A percentile compares a stretch with the other conserved stretches of the same genome.
phyloP scores from a whole-genome alignment of 2,329 filamentous ascomycete genomes.

The Penicillium psychrosexuale region DNA sequence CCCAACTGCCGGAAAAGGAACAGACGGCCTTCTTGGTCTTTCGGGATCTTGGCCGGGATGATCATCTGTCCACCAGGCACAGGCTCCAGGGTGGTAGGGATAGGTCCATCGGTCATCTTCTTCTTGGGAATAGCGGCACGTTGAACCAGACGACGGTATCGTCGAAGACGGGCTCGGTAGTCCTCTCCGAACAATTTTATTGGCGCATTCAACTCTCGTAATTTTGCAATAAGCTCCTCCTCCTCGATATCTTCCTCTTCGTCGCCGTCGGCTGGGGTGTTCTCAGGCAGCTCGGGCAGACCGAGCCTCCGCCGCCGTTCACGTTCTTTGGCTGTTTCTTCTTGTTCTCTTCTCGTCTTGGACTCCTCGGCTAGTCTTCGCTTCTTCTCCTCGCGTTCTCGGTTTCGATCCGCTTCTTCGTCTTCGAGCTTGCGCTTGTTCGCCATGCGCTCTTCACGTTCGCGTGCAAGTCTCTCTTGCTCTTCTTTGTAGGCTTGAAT shows the following conservation, averaged over 20 bases:
- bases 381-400: constrained; percentile 75
- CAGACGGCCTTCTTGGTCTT: constrained; percentile 62
- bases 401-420: constrained; percentile 69
- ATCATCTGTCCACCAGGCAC: constrained; percentile 89
- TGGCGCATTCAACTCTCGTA: constrained; percentile 73
- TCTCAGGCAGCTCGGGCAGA: constrained; percentile 65
- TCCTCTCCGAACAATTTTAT: constrained; percentile 75
- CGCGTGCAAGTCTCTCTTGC: constrained; percentile 69
- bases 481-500: constrained; percentile 76
- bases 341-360: constrained; percentile 63
- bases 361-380: constrained; percentile 78
- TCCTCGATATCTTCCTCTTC: constrained; percentile 63
- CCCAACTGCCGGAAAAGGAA: constrained; percentile 84
- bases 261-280: constrained; percentile 35
- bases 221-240: constrained; percentile 63
- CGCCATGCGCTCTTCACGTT: constrained; percentile 65
- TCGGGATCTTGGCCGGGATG: constrained; percentile 61
- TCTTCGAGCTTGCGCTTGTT: constrained; percentile 89
- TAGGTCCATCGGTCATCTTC: constrained; percentile 67
- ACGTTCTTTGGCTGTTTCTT: constrained; percentile 70
- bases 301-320: constrained; percentile 72
- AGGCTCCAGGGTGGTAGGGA: constrained; percentile 77
- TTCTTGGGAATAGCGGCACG: constrained; percentile 35
- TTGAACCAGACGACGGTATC: constrained; percentile 64
- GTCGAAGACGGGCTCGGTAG: constrained; percentile 64